phyloP scores from a whole-genome alignment of 1,284 basidiomycete genomes.

The Fistulinella cinereoalba region DNA sequence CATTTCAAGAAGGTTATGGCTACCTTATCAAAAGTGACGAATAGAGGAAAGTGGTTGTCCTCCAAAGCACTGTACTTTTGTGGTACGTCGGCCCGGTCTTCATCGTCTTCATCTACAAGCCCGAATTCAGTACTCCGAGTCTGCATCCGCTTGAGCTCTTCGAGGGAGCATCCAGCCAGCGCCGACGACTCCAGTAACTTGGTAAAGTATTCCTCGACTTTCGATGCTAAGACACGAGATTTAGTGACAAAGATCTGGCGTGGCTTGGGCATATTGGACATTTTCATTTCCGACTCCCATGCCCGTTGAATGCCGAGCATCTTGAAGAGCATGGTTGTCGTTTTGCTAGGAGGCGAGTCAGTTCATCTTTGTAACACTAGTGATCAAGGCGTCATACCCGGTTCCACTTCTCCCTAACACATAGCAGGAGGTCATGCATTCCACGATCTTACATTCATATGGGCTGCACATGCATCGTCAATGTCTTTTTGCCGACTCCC shows the following conservation, averaged over 20 bases:
- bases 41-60: constrained; percentile 68
- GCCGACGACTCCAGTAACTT: constrained; percentile 51
- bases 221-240: constrained; percentile 59
- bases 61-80: constrained; percentile 51
- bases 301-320: constrained; percentile 63
- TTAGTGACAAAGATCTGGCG: constrained; percentile 74
- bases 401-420: constrained; percentile 73
- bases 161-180: constrained; percentile 37
- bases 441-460: constrained; percentile 59
- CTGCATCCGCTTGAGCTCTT: constrained; percentile 37
- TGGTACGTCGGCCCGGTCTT: constrained; percentile 50
- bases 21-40: constrained; percentile 65
- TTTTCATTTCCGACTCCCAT: constrained; percentile 40
- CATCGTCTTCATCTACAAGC: constrained; percentile 50
- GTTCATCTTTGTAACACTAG: neutral
- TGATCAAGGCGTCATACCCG: constrained; percentile 42
- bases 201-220: constrained; percentile 63
- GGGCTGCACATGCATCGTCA: constrained; percentile 36
- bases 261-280: constrained; percentile 37
- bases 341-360: constrained; percentile 52
- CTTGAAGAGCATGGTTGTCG: constrained; percentile 72
- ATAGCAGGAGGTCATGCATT: constrained; percentile 59
- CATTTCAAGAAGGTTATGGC: constrained; percentile 8
- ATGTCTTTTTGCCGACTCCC: too few species aligned
- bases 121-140: constrained; percentile 31